Percentiles rank a stretch among this genome's conserved stretches.
Conservation (phyloP, 495 filamentous ascomycete species). For the Cercophora newfieldiana region DNA sequence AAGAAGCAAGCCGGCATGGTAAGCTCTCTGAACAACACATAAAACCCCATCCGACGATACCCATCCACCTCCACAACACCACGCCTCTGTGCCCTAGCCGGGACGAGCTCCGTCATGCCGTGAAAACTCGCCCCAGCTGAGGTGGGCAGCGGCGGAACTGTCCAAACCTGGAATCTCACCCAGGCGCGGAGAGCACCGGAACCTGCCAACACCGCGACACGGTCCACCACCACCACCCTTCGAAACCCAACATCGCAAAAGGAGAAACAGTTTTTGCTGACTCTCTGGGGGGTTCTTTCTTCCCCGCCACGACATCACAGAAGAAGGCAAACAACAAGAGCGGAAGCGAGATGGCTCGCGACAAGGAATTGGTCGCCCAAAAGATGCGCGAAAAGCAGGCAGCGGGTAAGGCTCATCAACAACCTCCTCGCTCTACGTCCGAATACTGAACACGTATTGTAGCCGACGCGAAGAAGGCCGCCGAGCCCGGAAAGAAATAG, state of each 20-base stretch:
- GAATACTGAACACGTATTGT: background rate
- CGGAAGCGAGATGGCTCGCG: slow-evolving; percentile 67
- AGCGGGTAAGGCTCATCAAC: slow-evolving; percentile 58
- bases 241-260: background rate
- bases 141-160: background rate
- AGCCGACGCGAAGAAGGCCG: slow-evolving; percentile 56
- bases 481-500: slow-evolving; percentile 36
- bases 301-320: slow-evolving; percentile 43
- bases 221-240: background rate
- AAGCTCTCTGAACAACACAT: slow-evolving; percentile 30
- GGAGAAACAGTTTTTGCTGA: slow-evolving; percentile 23
- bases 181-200: background rate
- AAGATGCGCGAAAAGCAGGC: slow-evolving; percentile 92
- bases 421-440: slow-evolving; percentile 15
- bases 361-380: slow-evolving; percentile 73
- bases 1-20: slow-evolving; percentile 62
- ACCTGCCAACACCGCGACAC: background rate
- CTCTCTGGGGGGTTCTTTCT: slow-evolving; percentile 21
- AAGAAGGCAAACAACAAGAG: slow-evolving; percentile 59
- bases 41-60: slow-evolving; percentile 15
- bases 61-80: background rate
- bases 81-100: background rate
- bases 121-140: background rate
- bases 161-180: background rate
- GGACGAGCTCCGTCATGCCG: background rate